Conservation (phyloP, 179 eudicot species). For the Beta lomatogona region DNA sequence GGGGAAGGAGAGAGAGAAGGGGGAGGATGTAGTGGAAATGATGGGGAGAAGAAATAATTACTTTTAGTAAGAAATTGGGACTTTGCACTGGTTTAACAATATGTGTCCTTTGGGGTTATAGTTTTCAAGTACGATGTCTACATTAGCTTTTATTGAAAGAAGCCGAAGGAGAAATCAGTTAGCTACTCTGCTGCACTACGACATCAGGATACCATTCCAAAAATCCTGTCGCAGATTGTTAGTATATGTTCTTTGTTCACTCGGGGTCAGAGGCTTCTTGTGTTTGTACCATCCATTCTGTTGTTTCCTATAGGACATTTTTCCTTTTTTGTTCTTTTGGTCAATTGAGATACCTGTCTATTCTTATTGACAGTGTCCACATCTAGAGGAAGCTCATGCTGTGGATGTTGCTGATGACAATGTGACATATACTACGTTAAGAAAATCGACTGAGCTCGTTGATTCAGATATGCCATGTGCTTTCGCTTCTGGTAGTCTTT, state of each 20-base stretch:
- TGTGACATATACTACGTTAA: slow-evolving; percentile 33
- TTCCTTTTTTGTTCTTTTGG: neutral
- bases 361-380: slow-evolving; percentile 43
- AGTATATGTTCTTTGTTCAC: neutral
- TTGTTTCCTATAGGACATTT: neutral
- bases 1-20: too few relatives aligned
- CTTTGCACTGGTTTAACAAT: too few relatives aligned
- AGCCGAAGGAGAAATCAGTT: neutral
- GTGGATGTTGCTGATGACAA: slow-evolving; percentile 36
- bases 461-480: slow-evolving; percentile 37
- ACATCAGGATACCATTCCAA: neutral
- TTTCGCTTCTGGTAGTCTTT: slow-evolving; percentile 37
- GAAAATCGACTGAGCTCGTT: slow-evolving; percentile 34
- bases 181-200: neutral
- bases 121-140: too few relatives aligned
- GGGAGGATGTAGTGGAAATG: too few relatives aligned
- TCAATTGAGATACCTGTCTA: slow-evolving; percentile 22
- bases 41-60: too few relatives aligned
- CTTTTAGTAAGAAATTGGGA: too few relatives aligned
- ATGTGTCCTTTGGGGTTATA: too few relatives aligned
- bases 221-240: neutral
- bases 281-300: neutral
- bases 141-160: neutral
- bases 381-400: slow-evolving; percentile 38
- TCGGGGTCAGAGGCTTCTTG: neutral